These are phyloP conservation scores for Citrus sp. DNA, from an alignment of 345 rosid genomes.

Conservation along the genomic window DNA sequence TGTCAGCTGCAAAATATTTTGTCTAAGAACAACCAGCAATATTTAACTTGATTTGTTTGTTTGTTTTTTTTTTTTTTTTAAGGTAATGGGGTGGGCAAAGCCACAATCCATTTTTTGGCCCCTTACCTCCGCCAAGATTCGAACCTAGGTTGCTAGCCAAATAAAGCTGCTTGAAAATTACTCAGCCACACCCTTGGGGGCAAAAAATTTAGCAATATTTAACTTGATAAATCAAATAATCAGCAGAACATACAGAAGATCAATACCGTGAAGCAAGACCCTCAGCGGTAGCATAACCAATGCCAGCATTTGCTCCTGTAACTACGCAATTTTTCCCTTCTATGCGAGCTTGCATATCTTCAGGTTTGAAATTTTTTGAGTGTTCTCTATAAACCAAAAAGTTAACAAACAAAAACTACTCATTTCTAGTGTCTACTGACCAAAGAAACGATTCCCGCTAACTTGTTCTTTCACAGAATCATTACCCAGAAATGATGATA, in stretches of 20 bases:
- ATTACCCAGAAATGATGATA: no score
- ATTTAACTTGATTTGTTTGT: neutral
- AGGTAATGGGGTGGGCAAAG: no score
- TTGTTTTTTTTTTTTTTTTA: no score
- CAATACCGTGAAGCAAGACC: constrained; percentile 88
- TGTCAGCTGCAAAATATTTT: neutral
- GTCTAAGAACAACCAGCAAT: neutral
- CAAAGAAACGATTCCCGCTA: neutral
- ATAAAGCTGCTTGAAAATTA: no score
- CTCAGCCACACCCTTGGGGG: no score
- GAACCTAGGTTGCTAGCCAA: no score
- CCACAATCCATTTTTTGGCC: no score
- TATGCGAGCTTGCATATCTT: constrained; percentile 56
- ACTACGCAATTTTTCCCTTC: constrained; percentile 81
- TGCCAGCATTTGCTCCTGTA: constrained; percentile 95
- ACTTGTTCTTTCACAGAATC: neutral
- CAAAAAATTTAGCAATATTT: neutral
- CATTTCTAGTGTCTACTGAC: neutral
- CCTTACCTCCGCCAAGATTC: no score
- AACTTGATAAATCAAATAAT: constrained; percentile 1
- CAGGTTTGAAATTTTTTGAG: constrained; percentile 61
- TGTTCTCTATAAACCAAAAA: constrained; percentile 49
- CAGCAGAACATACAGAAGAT: constrained; percentile 7
- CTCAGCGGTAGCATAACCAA: constrained; percentile 88
- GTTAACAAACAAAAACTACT: neutral